A percentile compares a stretch with the other conserved stretches of the same genome.
phyloP scores from a whole-genome alignment of 2,329 filamentous ascomycete species.

The Ophiostoma himal-ulmi region DNA sequence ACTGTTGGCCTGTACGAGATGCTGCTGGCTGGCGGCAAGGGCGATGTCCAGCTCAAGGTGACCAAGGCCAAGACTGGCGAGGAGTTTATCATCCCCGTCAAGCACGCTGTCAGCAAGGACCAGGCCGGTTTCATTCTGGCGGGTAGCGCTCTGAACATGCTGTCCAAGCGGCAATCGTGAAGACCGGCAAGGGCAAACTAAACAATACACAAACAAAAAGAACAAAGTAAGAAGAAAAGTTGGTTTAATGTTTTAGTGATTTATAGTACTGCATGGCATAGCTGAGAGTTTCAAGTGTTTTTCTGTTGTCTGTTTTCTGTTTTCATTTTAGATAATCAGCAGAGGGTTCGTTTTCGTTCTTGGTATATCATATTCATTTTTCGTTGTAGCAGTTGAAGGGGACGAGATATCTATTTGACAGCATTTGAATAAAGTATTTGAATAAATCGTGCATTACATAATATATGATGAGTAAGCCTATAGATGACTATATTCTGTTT shows the following conservation, averaged over 20 bases:
- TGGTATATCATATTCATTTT: neutral
- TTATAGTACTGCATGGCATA: constrained; percentile 4
- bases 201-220: neutral
- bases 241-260: neutral
- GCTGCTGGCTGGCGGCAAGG: constrained; percentile 69
- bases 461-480: neutral
- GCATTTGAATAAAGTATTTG: neutral
- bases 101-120: constrained; percentile 81
- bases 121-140: constrained; percentile 90
- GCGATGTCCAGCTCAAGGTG: constrained; percentile 64
- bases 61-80: constrained; percentile 58
- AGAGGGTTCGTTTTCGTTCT: neutral
- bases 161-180: constrained; percentile 52
- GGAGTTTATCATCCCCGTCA: constrained; percentile 66
- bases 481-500: neutral
- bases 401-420: constrained; percentile 9
- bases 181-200: neutral
- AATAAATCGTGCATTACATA: neutral
- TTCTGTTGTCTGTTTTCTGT: neutral
- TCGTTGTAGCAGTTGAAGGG: neutral
- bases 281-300: neutral
- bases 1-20: constrained; percentile 82
- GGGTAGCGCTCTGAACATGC: constrained; percentile 84
- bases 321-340: neutral
- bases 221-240: neutral